Percentiles rank a stretch among this genome's conserved stretches.
Conservation (phyloP, 1,284 basidiomycete species). For the Marasmius tenuissimus region DNA sequence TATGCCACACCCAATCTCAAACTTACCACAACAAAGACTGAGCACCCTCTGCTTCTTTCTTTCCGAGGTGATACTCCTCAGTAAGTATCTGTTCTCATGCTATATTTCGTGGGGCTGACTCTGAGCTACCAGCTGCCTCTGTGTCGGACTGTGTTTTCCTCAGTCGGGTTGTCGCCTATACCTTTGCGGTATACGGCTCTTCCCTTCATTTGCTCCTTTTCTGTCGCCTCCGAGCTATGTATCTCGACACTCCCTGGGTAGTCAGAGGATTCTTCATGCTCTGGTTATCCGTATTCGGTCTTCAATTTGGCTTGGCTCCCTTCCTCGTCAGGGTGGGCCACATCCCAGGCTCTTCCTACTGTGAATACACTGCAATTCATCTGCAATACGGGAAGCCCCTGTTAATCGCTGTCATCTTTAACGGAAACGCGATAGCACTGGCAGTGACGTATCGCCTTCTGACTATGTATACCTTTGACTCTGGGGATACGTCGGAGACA, state of each 20-base stretch:
- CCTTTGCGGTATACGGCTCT: background rate
- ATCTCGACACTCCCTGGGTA: background rate
- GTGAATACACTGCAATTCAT: background rate
- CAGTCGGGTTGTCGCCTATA: background rate
- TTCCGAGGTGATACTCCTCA: background rate
- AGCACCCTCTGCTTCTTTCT: background rate
- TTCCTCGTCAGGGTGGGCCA: background rate
- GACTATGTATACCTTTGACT: background rate
- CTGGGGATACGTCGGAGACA: background rate
- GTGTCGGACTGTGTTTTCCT: background rate
- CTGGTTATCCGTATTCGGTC: background rate
- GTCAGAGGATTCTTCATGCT: background rate
- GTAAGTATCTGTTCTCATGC: background rate
- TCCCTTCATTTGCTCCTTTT: background rate
- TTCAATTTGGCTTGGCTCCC: background rate
- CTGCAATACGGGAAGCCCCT: background rate
- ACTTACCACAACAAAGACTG: background rate
- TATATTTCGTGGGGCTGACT: background rate
- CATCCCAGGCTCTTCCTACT: background rate
- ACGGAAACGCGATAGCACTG: background rate
- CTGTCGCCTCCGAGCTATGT: background rate
- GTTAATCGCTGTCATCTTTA: background rate
- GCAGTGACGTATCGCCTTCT: background rate
- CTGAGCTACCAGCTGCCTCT: background rate
- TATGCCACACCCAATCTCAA: too few species aligned